A percentile compares a stretch with the other conserved stretches of the same genome.
These are phyloP conservation scores for Lepidopterella palustris DNA, from an alignment of 495 filamentous ascomycete genomes.

Conservation along the genomic window DNA sequence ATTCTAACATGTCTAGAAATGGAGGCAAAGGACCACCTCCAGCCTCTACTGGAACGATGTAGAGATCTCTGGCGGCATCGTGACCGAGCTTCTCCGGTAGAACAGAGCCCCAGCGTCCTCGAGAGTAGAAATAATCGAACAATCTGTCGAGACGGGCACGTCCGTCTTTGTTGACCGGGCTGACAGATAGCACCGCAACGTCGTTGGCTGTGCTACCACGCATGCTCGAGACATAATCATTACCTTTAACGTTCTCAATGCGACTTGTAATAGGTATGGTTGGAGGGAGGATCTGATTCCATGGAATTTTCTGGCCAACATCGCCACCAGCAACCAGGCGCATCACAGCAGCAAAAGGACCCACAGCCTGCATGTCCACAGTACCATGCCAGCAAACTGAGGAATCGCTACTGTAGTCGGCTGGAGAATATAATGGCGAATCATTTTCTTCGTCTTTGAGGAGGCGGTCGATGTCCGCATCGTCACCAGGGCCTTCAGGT, in stretches of 20 bases:
- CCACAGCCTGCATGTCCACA: conserved; percentile 68
- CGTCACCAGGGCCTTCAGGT: conserved; percentile 51
- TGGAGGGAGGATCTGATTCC: conserved; percentile 63
- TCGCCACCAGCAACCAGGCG: conserved; percentile 79
- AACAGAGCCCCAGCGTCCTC: conserved; percentile 79
- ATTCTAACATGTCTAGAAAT: conserved; percentile 69
- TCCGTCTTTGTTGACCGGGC: conserved; percentile 45
- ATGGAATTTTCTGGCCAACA: conserved; percentile 53
- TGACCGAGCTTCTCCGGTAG: conserved; percentile 51
- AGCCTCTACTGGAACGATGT: conserved; percentile 38
- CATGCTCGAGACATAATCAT: conserved; percentile 80
- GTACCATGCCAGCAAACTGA: conserved; percentile 70
- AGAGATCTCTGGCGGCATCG: conserved; percentile 34
- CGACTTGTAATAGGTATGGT: conserved; percentile 72
- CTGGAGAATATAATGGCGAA: conserved; percentile 72
- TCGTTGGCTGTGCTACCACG: conserved; percentile 68
- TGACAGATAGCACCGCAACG: conserved; percentile 52
- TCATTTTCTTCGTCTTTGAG: conserved; percentile 78
- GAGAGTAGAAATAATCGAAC: conserved; percentile 70
- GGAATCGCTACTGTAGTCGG: conserved; percentile 59
- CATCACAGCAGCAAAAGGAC: conserved; percentile 67
- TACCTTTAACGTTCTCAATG: conserved; percentile 70
- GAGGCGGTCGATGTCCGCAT: conserved; percentile 86
- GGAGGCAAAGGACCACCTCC: conserved; percentile 41
- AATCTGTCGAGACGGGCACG: conserved; percentile 57